Percentiles rank a stretch among this genome's conserved stretches.
Evolutionary conservation across 306 rosid species (phyloP).

Genomic region (Ceratonia siliqua): DNA sequence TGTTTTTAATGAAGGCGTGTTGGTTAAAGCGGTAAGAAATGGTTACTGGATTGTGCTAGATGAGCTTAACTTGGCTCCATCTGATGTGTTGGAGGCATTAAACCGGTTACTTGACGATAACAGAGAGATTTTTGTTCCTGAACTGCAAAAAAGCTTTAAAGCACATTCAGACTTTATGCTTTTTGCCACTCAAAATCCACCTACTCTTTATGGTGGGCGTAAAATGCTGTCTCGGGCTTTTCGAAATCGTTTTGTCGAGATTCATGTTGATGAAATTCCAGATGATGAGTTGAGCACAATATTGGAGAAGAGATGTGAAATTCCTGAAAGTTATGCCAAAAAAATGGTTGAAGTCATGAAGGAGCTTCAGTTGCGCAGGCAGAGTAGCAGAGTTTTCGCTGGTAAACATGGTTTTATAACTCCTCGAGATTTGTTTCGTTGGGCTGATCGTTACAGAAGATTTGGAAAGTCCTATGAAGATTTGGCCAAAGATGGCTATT

Average conservation of each 20-base stretch:
- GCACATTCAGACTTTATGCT: slow-evolving; percentile 92
- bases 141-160: slow-evolving; percentile 64
- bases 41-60: slow-evolving; percentile 95
- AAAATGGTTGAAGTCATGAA: slow-evolving; percentile 92
- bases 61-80: slow-evolving; percentile 97
- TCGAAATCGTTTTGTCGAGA: slow-evolving; percentile 90
- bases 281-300: slow-evolving; percentile 77
- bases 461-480: slow-evolving; percentile 67
- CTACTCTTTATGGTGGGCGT: slow-evolving; percentile 87
- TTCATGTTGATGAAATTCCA: slow-evolving; percentile 91
- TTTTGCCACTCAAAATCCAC: slow-evolving; percentile 97
- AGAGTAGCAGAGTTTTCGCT: slow-evolving; percentile 76
- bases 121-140: slow-evolving; percentile 94
- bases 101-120: slow-evolving; percentile 92
- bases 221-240: slow-evolving; percentile 95
- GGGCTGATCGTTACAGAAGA: slow-evolving; percentile 82
- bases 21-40: slow-evolving; percentile 88
- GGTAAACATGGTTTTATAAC: slow-evolving; percentile 97
- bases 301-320: slow-evolving; percentile 58
- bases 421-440: slow-evolving; percentile 90
- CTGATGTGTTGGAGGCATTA: slow-evolving; percentile 96
- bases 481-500: slow-evolving; percentile 91
- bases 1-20: slow-evolving; percentile 81
- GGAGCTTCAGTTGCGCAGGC: slow-evolving; percentile 75
- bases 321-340: slow-evolving; percentile 62